Base-by-base conservation (phyloP, 148 eudicot species). In the Rhododendron mucronatum region DNA sequence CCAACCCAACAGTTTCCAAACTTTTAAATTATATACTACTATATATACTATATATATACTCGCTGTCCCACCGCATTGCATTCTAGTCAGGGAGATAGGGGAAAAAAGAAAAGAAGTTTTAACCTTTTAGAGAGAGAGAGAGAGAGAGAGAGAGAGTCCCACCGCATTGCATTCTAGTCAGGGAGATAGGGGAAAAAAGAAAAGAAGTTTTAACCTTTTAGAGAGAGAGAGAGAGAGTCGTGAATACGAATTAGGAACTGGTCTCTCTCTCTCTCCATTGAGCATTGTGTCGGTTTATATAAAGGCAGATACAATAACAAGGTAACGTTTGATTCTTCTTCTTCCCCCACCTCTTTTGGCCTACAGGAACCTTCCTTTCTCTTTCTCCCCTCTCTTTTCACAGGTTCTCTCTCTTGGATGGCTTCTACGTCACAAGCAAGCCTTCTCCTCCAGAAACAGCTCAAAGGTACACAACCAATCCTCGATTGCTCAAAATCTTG, bases 391-490 rank as follows among this genome's bases (percentile, higher is more conserved):
- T 80, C 85, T 73, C 20, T 26, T 51, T 20, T 44, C n/a, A 35
- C 16, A 18, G 26, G 14, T 37, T 15, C 44, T 48, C 20, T 69
- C 18, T 28, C 80, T 67, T 82, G 51, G 48, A 88, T 90, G 90
- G 91, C 87, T n/a, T 88, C 94, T 81, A 57, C 91, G 51, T 90
- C 94, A 51, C 91, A 92, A 90, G 93, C 94, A 26, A 87, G 93
- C 82, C 94, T 93, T 41, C 93, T 93, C 18, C 92, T 94, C 37
- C 96, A 94, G 33, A 92, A 93, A 80, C 93, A 94, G 82, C 94
- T 94, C 77, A 92, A 83, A 89, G 96, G 96, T 94, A 44, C 35
- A 21, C 2, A 47, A 76, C 30, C 30, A 26, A 73, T 30, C 13
- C 15, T 59, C n/a, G 61, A 47, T 87, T 81, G 23, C 78, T 75